phyloP scores from a whole-genome alignment of 768 basidiomycete species.

The Boletus vermiculosoides region DNA sequence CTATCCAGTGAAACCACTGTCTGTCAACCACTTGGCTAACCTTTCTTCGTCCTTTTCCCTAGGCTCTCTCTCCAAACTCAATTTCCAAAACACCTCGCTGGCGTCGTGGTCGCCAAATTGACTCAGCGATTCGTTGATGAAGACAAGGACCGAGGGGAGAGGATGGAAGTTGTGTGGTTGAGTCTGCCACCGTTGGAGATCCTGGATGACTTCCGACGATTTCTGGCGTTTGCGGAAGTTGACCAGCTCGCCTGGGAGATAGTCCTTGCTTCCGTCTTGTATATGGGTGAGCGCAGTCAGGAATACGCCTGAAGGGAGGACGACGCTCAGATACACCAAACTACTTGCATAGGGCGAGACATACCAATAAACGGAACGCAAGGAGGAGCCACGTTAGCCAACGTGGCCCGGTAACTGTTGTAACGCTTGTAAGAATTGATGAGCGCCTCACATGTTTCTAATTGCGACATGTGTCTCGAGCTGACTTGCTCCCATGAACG shows the following conservation, averaged over 20 bases:
- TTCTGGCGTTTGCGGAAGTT: constrained; percentile 59
- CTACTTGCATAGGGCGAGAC: constrained; percentile 9
- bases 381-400: constrained; percentile 57
- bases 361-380: constrained; percentile 71
- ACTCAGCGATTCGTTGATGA: constrained; percentile 41
- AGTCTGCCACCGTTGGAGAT: constrained; percentile 56
- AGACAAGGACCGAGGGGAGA: constrained; percentile 43
- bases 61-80: constrained; percentile 52
- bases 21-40: constrained; percentile 40
- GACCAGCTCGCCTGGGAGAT: constrained; percentile 45
- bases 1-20: constrained; percentile 35
- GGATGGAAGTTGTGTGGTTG: constrained; percentile 54
- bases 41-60: constrained; percentile 54
- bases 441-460: constrained; percentile 54
- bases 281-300: constrained; percentile 59
- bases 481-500: constrained; percentile 63
- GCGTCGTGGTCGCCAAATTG: constrained; percentile 34
- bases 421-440: constrained; percentile 70
- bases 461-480: constrained; percentile 45
- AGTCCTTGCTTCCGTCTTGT: constrained; percentile 59
- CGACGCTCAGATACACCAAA: constrained; percentile 3
- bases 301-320: constrained; percentile 46
- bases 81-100: constrained; percentile 41
- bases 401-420: constrained; percentile 54
- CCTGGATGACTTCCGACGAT: constrained; percentile 53